Conservation (phyloP, 139 green algal species). For the Edaphochlamys debaryana region DNA sequence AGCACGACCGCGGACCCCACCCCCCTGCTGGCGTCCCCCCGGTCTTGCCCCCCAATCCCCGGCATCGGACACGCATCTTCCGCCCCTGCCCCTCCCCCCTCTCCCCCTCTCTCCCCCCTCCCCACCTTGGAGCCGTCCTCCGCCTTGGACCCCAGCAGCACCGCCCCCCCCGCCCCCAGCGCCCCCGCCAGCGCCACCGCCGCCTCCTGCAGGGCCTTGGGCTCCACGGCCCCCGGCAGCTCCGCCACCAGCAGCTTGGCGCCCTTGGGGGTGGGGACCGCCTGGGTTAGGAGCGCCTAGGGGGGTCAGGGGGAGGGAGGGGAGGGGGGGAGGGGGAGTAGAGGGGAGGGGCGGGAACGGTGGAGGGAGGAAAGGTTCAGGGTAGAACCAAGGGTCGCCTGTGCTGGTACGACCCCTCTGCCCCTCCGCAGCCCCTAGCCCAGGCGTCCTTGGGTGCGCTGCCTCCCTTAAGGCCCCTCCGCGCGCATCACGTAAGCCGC, state of each 20-base stretch:
- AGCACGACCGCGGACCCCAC: too few relatives aligned
- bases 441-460: too few relatives aligned
- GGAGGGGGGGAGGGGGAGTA: neutral
- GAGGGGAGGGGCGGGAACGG: neutral
- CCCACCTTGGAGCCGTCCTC: conserved; percentile 52
- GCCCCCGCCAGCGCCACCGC: conserved; percentile 66
- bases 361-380: too few relatives aligned
- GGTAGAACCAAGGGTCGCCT: neutral
- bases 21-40: too few relatives aligned
- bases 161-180: conserved; percentile 78
- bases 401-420: neutral
- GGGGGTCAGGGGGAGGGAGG: neutral
- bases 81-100: too few relatives aligned
- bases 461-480: too few relatives aligned
- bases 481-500: too few relatives aligned
- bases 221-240: conserved; percentile 80
- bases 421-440: too few relatives aligned
- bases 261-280: conserved; percentile 50
- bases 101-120: too few relatives aligned
- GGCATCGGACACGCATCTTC: too few relatives aligned
- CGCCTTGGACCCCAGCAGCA: conserved; percentile 75
- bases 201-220: conserved; percentile 80
- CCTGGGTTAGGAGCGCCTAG: conserved; percentile 55
- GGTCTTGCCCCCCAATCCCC: too few relatives aligned
- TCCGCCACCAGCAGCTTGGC: conserved; percentile 74